Percentiles rank a stretch among this genome's conserved stretches.
Conservation (phyloP, 2,329 filamentous ascomycete genomes). For the Paramyrothecium sp. region DNA sequence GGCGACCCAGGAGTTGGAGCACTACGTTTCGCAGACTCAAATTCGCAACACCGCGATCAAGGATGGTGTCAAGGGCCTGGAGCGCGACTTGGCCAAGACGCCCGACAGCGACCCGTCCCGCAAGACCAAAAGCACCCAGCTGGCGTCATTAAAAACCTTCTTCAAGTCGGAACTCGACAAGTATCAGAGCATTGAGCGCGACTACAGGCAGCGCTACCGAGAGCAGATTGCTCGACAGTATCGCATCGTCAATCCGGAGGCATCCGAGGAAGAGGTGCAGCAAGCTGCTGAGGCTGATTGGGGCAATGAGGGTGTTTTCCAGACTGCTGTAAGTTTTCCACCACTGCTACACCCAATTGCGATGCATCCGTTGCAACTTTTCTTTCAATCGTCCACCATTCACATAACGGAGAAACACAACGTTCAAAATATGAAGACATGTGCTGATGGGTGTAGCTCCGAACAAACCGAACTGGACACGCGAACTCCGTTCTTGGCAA, state of each 20-base stretch:
- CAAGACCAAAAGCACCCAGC: slow-evolving; percentile 67
- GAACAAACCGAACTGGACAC: slow-evolving; percentile 71
- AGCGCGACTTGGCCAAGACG: slow-evolving; percentile 67
- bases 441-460: slow-evolving; percentile 52
- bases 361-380: neutral
- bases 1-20: slow-evolving; percentile 60
- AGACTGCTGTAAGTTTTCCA: slow-evolving; percentile 65
- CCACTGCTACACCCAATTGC: neutral
- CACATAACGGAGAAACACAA: too few species aligned
- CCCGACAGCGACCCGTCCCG: slow-evolving; percentile 57
- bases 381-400: neutral
- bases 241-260: slow-evolving; percentile 77
- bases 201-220: slow-evolving; percentile 69
- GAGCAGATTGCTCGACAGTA: slow-evolving; percentile 81
- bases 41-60: slow-evolving; percentile 73
- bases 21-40: slow-evolving; percentile 68
- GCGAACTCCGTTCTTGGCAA: slow-evolving; percentile 72
- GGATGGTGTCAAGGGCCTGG: slow-evolving; percentile 74
- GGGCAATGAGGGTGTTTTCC: slow-evolving; percentile 78
- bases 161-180: slow-evolving; percentile 71
- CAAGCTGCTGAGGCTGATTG: slow-evolving; percentile 70
- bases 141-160: slow-evolving; percentile 66
- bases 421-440: neutral
- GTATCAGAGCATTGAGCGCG: slow-evolving; percentile 69
- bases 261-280: slow-evolving; percentile 69